Evolutionary conservation across 805 yeast species (phyloP).

Genomic region (Teunomyces pallodes): DNA sequence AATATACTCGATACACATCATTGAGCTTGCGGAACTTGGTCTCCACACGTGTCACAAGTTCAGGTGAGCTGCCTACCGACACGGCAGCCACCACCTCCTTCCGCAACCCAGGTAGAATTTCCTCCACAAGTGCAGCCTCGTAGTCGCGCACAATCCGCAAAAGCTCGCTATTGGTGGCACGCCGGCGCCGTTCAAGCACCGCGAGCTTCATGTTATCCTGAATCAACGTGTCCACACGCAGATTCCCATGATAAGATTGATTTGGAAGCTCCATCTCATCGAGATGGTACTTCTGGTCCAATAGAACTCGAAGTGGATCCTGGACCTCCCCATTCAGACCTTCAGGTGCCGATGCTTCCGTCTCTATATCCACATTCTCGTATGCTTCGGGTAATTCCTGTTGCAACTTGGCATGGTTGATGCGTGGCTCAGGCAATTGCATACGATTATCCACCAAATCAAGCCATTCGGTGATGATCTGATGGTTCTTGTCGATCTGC

Average conservation of each 20-base stretch:
- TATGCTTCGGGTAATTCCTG: neutral
- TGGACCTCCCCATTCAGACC: neutral
- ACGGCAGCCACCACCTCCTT: constrained; percentile 12
- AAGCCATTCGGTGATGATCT: constrained; percentile 19
- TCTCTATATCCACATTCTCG: neutral
- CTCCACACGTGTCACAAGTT: constrained; percentile 1
- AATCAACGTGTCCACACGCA: constrained; percentile 20
- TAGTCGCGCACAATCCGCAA: constrained; percentile 23
- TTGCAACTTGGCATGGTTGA: neutral
- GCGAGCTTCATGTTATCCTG: constrained; percentile 27
- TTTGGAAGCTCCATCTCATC: constrained; percentile 12
- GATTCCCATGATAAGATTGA: constrained; percentile 10
- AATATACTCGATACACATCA: constrained; percentile 8
- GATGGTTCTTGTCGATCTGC: constrained; percentile 24
- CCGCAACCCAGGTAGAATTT: constrained; percentile 29
- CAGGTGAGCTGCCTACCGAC: neutral
- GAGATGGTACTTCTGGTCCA: constrained; percentile 27
- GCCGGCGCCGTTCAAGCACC: constrained; percentile 16
- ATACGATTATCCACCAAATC: constrained; percentile 20
- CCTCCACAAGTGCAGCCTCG: constrained; percentile 25
- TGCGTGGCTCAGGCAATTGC: constrained; percentile 2
- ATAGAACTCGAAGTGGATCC: constrained; percentile 17
- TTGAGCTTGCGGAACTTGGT: constrained; percentile 6
- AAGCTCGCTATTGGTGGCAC: constrained; percentile 22
- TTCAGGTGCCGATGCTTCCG: neutral